Percentiles rank a stretch among this genome's conserved stretches.
Evolutionary conservation across 2,329 filamentous ascomycete species (phyloP).

Genomic region (Neonectria faginata): DNA sequence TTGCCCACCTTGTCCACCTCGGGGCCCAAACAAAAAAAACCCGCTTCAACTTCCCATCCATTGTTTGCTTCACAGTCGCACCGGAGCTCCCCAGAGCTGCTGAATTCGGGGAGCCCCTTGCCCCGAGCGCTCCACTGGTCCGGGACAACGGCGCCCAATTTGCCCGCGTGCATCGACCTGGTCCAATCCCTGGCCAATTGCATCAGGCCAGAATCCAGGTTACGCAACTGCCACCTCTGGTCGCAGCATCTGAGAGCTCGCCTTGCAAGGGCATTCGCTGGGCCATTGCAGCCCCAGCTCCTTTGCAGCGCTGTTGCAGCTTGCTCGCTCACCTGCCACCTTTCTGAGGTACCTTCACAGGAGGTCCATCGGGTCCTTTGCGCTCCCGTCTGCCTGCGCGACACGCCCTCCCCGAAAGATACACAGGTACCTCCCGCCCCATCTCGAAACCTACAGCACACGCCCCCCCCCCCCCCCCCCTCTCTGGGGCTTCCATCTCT

Average conservation of each 20-base stretch:
- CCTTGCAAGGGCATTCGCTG: slow-evolving; percentile 27
- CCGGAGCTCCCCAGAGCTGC: slow-evolving; percentile 3
- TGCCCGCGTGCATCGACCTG: slow-evolving; percentile 41
- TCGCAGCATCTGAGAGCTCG: slow-evolving; percentile 28
- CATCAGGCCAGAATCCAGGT: slow-evolving; percentile 47
- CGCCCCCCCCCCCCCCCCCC: slow-evolving; percentile 32
- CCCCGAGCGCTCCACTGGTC: slow-evolving; percentile 46
- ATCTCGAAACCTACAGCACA: slow-evolving; percentile 20
- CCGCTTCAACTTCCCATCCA: slow-evolving; percentile 12
- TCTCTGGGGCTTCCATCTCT: slow-evolving; percentile 29
- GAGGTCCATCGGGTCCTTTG: slow-evolving; percentile 12
- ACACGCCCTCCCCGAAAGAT: slow-evolving; percentile 12
- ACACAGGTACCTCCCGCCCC: slow-evolving; percentile 19
- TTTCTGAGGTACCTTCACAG: slow-evolving; percentile 9
- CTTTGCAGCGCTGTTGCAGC: slow-evolving; percentile 17
- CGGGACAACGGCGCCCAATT: slow-evolving; percentile 43
- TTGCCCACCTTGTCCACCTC: slow-evolving; percentile 34
- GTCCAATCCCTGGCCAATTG: slow-evolving; percentile 41
- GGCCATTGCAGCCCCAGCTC: neutral
- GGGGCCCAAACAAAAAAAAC: neutral
- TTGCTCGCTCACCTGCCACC: slow-evolving; percentile 26
- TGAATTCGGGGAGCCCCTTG: slow-evolving; percentile 37
- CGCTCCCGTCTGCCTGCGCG: neutral
- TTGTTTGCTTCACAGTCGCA: neutral
- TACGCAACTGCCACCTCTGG: slow-evolving; percentile 39